Evolutionary conservation across 2,329 filamentous ascomycete species (phyloP).

Genomic region (Emmonsiellopsis sp.): DNA sequence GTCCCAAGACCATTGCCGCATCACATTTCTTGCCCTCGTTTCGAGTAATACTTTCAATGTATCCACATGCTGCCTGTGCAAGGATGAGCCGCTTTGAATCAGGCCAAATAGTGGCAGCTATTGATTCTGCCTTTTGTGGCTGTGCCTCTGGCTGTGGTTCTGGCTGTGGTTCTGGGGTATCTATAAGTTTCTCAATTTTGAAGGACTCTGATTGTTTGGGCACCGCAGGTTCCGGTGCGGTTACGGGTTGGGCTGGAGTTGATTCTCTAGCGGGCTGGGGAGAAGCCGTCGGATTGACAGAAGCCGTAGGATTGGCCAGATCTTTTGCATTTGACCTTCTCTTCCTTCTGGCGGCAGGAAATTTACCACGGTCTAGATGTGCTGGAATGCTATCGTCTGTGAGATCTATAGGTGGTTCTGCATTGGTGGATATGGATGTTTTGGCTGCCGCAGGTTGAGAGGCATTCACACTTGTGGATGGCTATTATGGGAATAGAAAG

Average conservation of each 20-base stretch:
- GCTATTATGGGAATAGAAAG: neutral
- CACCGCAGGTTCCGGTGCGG: neutral
- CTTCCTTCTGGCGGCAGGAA: conserved; percentile 9
- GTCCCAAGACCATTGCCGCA: conserved; percentile 31
- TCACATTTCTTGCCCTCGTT: conserved; percentile 31
- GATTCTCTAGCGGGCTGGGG: neutral
- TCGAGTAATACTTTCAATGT: conserved; percentile 30
- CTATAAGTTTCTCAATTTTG: neutral
- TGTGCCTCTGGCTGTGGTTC: neutral
- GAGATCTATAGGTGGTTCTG: neutral
- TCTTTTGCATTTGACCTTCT: neutral
- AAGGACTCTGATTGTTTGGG: neutral
- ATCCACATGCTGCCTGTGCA: conserved; percentile 40
- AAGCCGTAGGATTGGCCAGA: neutral
- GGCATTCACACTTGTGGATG: neutral
- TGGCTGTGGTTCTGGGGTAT: neutral
- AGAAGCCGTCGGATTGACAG: neutral
- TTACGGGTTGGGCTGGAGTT: neutral
- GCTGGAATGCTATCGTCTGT: neutral
- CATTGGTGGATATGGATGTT: neutral
- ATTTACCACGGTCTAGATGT: conserved; percentile 9
- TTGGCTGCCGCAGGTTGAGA: neutral
- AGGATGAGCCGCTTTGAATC: conserved; percentile 37
- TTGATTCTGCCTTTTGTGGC: neutral
- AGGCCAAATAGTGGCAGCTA: conserved; percentile 40